A percentile compares a stretch with the other conserved stretches of the same genome.
Conservation (phyloP, 2,329 filamentous ascomycete genomes). For the Trichophyton simii region DNA sequence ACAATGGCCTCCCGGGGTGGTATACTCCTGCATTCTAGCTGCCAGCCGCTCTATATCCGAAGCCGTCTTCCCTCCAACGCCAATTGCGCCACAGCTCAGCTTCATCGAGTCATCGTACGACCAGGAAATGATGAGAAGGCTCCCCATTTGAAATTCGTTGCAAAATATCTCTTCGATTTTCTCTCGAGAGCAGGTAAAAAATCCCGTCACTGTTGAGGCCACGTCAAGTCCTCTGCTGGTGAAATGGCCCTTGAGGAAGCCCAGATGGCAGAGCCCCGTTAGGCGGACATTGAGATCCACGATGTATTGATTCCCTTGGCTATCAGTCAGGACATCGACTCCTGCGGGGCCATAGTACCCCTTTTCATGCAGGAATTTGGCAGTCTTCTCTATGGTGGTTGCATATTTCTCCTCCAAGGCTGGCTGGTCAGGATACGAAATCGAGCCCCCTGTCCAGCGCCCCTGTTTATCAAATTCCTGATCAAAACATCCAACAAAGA, state of each 20-base stretch:
- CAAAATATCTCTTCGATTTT: neutral
- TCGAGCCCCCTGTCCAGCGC: neutral
- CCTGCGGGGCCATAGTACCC: neutral
- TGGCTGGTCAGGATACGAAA: neutral
- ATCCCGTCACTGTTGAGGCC: neutral
- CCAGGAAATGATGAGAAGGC: neutral
- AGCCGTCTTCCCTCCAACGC: neutral
- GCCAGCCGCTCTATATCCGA: neutral
- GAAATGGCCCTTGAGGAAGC: neutral
- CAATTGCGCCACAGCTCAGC: neutral
- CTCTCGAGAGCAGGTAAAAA: neutral
- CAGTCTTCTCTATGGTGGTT: neutral
- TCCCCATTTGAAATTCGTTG: neutral
- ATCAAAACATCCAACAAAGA: neutral
- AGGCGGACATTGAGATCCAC: neutral
- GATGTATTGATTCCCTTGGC: neutral
- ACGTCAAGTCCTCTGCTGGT: neutral
- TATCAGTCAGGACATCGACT: neutral
- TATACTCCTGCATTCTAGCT: neutral
- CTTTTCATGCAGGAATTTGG: neutral
- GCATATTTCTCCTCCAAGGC: neutral
- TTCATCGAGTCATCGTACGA: neutral
- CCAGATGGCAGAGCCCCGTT: neutral
- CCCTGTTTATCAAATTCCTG: neutral
- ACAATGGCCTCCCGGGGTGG: neutral